phyloP scores from a whole-genome alignment of 371 early-diverging fungal species.

The Sanchytrium tribonematis region DNA sequence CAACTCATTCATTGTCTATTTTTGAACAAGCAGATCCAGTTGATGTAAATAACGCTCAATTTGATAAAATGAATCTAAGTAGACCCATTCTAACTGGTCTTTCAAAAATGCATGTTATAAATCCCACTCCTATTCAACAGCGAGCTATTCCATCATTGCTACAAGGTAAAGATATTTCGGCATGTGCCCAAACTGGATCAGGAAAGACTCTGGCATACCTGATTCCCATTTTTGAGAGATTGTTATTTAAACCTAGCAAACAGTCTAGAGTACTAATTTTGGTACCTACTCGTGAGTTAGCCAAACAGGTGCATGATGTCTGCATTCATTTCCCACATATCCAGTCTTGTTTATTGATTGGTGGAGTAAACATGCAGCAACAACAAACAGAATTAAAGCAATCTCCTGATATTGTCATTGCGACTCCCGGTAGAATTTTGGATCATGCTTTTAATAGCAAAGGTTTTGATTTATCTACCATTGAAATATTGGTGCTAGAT shows the following conservation, averaged over 20 bases:
- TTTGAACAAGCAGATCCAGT: too few relatives aligned
- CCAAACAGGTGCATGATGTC: slow-evolving; percentile 66
- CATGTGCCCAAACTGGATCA: slow-evolving; percentile 96
- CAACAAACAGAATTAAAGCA: slow-evolving; percentile 72
- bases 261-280: slow-evolving; percentile 71
- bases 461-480: slow-evolving; percentile 50
- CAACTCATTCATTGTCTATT: too few relatives aligned
- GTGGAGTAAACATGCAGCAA: slow-evolving; percentile 64
- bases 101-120: slow-evolving; percentile 52
- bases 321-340: too few relatives aligned
- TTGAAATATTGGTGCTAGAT: slow-evolving; percentile 96
- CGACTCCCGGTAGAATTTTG: slow-evolving; percentile 98
- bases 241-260: slow-evolving; percentile 56
- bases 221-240: slow-evolving; percentile 84
- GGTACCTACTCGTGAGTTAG: slow-evolving; percentile 98
- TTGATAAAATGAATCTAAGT: slow-evolving; percentile 66
- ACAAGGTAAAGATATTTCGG: slow-evolving; percentile 94
- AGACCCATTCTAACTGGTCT: slow-evolving; percentile 80
- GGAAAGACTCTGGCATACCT: slow-evolving; percentile 97
- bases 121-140: slow-evolving; percentile 90
- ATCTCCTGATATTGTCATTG: slow-evolving; percentile 89
- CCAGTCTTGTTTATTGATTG: slow-evolving; percentile 26
- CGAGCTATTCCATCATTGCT: slow-evolving; percentile 85
- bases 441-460: slow-evolving; percentile 85
- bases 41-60: slow-evolving; percentile 15